phyloP scores from a whole-genome alignment of 1,284 basidiomycete genomes.

The Austroboletus novae-zelandiae region DNA sequence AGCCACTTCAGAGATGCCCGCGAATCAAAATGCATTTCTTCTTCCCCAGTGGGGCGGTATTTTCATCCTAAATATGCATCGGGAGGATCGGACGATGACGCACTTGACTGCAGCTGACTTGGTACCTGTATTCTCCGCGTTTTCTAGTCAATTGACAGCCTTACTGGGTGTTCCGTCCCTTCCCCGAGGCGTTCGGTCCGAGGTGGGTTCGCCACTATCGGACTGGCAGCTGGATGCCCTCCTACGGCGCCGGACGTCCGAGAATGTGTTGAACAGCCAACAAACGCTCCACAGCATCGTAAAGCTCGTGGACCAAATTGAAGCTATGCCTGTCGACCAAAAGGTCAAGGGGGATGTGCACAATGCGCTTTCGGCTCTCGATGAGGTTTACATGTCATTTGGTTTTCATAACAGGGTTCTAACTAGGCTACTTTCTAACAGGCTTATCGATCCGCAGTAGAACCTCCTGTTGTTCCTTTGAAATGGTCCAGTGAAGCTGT shows the following conservation, averaged over 20 bases:
- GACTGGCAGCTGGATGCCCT: conserved; percentile 82
- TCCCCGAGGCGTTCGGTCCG: conserved; percentile 42
- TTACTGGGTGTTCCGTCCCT: conserved; percentile 77
- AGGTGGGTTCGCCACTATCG: conserved; percentile 39
- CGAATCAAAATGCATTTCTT: conserved; percentile 71
- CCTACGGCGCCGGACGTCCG: conserved; percentile 65
- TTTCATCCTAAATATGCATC: conserved; percentile 69
- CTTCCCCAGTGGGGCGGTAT: conserved; percentile 97
- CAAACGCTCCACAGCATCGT: conserved; percentile 82
- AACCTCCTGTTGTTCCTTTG: conserved; percentile 50
- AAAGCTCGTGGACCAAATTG: conserved; percentile 78
- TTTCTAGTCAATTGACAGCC: conserved; percentile 71
- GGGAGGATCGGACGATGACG: conserved; percentile 25
- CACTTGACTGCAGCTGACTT: conserved; percentile 48
- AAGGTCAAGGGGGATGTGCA: conserved; percentile 74
- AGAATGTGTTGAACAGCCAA: conserved; percentile 67
- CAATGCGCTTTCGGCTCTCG: conserved; percentile 66
- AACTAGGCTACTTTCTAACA: conserved; percentile 12
- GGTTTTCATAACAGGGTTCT: conserved; percentile 2
- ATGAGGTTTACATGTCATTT: conserved; percentile 50
- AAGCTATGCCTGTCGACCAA: conserved; percentile 85
- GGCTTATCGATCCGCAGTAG: conserved; percentile 24
- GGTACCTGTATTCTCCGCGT: conserved; percentile 62
- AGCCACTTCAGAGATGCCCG: conserved; percentile 38
- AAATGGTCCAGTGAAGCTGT: conserved; percentile 66